Conservation (phyloP, 2,329 filamentous ascomycete genomes). For the Helicocarpus griseus region DNA sequence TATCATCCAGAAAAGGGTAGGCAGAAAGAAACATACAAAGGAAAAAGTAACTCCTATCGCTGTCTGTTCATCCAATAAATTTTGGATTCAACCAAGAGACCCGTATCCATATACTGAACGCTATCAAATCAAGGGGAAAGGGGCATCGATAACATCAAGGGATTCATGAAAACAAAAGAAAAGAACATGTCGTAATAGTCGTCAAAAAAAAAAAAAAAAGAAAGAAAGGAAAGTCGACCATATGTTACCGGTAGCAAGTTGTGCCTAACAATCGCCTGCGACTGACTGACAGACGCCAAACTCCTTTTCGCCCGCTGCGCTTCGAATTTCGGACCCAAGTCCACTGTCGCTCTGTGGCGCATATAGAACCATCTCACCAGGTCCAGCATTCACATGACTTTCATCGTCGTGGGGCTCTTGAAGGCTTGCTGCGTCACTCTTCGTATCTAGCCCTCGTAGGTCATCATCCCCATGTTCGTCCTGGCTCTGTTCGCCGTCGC, state of each 20-base stretch:
- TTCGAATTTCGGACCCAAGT: constrained; percentile 20
- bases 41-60: constrained; percentile 14
- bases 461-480: background rate
- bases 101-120: background rate
- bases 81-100: background rate
- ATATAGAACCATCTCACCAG: constrained; percentile 14
- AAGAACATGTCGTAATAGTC: background rate
- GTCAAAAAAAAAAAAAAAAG: background rate
- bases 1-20: background rate
- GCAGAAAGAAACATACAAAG: constrained; percentile 13
- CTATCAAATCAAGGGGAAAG: background rate
- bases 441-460: background rate
- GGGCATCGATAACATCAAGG: constrained; percentile 6
- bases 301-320: constrained; percentile 10
- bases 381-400: constrained; percentile 8
- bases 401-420: constrained; percentile 8
- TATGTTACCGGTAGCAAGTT: too few relatives aligned
- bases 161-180: constrained; percentile 4
- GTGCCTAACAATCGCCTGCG: constrained; percentile 5
- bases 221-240: too few relatives aligned
- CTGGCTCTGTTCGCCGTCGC: constrained; percentile 4
- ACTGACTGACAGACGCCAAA: constrained; percentile 7
- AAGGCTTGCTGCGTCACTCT: background rate
- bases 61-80: background rate
- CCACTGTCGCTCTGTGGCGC: constrained; percentile 21